Evolutionary conservation across 495 filamentous ascomycete species (phyloP), one percentile per base, ranked within the genome.

Genomic region (Pyronema domesticum): DNA sequence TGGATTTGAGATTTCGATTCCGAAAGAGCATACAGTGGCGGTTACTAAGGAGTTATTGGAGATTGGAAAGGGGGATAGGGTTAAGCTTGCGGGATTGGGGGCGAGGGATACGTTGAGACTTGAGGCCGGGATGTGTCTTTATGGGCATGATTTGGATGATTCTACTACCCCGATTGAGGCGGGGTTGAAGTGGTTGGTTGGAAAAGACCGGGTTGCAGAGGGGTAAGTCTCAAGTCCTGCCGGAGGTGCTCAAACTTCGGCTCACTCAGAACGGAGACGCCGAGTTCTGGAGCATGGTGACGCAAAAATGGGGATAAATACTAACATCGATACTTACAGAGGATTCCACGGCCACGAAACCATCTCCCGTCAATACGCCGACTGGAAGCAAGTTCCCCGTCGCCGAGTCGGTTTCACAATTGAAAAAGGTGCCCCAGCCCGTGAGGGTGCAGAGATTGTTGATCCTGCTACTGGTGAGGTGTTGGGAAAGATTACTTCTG

Each of bases 121-220:
- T 7, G 91, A 98, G 69, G 91, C 93, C 0, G 91, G 91, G 48
- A 89, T 98, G 89, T 96, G 86, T 69, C 77, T 96, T 19, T 96
- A 96, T 72, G 91, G 91, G n/a, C 87, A 95, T 67, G 91, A 98
- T 69, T 77, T 98, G 44, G 79, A 93, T 63, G 93, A 94, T 56
- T 71, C 73, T 3, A 94, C 83, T 17, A 94, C 93, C 4, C 91
- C 93, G 1, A 85, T 86, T 17, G 83, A 86, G 68, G 91, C 80
- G 3, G 79, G 77, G 3, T 74, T 98, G 3, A 74, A 76, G 67
- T 98, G 89, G 89, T 76, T 95, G 54, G 76, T 98, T 51, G 79
- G 80, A 54, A 83, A 85, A 68, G 75, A 80, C 46, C 76, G 93
- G 2, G 35, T 40, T 33, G 58, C 42, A 80, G 86, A 56, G 69